Evolutionary conservation across 2,329 filamentous ascomycete genomes (phyloP), one percentile per base, ranked within the genome.

Genomic region (Alternaria rosae): DNA sequence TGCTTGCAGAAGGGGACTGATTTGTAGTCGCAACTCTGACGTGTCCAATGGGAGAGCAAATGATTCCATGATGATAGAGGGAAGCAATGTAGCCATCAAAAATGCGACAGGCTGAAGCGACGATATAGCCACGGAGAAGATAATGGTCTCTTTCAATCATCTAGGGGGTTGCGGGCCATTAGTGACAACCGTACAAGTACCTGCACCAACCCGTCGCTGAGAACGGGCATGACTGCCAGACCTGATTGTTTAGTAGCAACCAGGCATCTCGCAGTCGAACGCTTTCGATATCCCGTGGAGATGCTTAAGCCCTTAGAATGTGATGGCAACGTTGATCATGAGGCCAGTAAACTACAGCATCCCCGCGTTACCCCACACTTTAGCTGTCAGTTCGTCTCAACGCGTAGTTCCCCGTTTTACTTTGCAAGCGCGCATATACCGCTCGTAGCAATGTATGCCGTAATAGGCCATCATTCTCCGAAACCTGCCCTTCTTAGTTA

Each of bases 21-120:
- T 30, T 10, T 61, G 70, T 10, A 59, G 65, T 30, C 63, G 64
- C 4, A 71, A 35, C 23, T 65, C 65, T 38, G 51, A 62, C 20
- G 68, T 41, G 21, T 70, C 60, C 23, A 64, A 1, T 17, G 64
- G 62, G 44, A 70, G 47, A 42, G 28, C 58, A 59, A 67, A 44
- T 12, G 62, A 58, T 35, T 65, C 59, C 70, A 72, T 72, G 45
- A 41, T 53, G 15, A 12, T 35, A n/a, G 41, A 38, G 23, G 20
- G 30, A 38, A 13, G 30, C 9, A 51, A 51, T 7, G 4, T 17
- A 32, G 20, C 28, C 13, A 12, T 4, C 11, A 23, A 44, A 26
- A 21, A 9, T 44, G 15, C 32, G 17, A 54, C 51, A 23, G 28
- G 21, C 35, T 41, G 38, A 41, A 9, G n/a, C 9, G 13, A 9